Evolutionary conservation across 345 rosid species (phyloP).

Genomic region (Camelina hispida): DNA sequence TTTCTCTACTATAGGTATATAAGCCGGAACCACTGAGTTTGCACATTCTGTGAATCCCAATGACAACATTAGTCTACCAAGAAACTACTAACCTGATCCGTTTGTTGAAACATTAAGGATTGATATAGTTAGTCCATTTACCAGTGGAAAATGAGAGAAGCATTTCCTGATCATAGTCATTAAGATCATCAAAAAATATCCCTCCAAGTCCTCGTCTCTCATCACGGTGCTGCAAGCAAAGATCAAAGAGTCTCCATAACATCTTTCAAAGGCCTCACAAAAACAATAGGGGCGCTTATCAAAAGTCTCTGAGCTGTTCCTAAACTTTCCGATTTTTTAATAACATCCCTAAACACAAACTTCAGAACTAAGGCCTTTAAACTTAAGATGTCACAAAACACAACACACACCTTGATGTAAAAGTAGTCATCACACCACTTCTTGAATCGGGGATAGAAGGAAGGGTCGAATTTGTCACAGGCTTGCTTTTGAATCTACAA

Average conservation of each 20-base stretch:
- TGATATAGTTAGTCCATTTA: conserved; percentile 40
- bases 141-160: conserved; percentile 80
- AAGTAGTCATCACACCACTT: conserved; percentile 99
- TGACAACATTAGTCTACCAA: conserved; percentile 30
- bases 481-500: conserved; percentile 77
- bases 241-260: conserved; percentile 7
- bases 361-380: neutral
- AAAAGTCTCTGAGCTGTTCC: neutral
- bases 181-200: conserved; percentile 95
- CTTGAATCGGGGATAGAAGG: conserved; percentile 85
- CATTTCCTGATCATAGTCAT: conserved; percentile 92
- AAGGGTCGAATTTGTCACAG: conserved; percentile 88
- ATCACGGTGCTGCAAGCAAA: conserved; percentile 73
- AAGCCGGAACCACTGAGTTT: conserved; percentile 88
- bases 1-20: conserved; percentile 84
- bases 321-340: neutral
- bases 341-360: neutral
- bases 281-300: conserved; percentile 5
- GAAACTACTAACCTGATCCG: conserved; percentile 4
- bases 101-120: neutral
- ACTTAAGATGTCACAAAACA: conserved; percentile 9
- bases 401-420: conserved; percentile 69
- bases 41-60: conserved; percentile 71
- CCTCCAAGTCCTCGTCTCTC: conserved; percentile 99
- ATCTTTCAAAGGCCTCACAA: conserved; percentile 3